phyloP scores from a whole-genome alignment of 2,329 filamentous ascomycete species.

The Aspergillus amoenus region DNA sequence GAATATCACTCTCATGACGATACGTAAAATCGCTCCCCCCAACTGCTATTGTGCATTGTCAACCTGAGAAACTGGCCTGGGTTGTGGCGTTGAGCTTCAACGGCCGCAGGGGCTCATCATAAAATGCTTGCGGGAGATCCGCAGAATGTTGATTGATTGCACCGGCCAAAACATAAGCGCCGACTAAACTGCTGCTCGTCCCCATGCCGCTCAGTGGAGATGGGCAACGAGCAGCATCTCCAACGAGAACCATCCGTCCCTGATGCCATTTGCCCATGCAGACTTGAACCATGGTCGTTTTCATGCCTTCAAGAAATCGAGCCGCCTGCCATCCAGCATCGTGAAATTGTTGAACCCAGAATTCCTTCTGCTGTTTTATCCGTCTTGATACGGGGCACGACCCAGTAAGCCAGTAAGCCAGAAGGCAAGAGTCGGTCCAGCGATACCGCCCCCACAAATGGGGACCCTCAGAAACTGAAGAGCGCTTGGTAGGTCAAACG shows the following conservation, averaged over 20 bases:
- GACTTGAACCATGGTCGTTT: neutral
- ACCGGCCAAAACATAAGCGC: neutral
- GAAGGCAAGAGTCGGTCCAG: conserved; percentile 49
- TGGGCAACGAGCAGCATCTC: neutral
- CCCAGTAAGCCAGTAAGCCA: conserved; percentile 40
- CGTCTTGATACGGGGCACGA: neutral
- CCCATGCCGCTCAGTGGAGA: neutral
- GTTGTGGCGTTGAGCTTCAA: neutral
- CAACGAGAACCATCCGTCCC: neutral
- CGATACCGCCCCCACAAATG: conserved; percentile 46
- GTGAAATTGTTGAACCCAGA: neutral
- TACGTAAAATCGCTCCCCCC: neutral
- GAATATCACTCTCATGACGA: neutral
- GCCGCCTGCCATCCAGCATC: neutral
- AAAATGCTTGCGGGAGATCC: neutral
- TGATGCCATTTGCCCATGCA: neutral
- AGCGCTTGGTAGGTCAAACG: neutral
- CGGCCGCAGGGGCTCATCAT: neutral
- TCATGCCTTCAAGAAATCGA: neutral
- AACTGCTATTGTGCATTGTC: too few relatives aligned
- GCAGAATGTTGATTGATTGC: neutral
- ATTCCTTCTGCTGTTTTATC: neutral
- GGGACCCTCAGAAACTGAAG: conserved; percentile 44
- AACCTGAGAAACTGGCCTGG: neutral
- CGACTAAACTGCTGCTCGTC: neutral